Percentiles rank a stretch among this genome's conserved stretches.
Conservation (phyloP, 306 rosid species). For the Pyrus pyrifolia region DNA sequence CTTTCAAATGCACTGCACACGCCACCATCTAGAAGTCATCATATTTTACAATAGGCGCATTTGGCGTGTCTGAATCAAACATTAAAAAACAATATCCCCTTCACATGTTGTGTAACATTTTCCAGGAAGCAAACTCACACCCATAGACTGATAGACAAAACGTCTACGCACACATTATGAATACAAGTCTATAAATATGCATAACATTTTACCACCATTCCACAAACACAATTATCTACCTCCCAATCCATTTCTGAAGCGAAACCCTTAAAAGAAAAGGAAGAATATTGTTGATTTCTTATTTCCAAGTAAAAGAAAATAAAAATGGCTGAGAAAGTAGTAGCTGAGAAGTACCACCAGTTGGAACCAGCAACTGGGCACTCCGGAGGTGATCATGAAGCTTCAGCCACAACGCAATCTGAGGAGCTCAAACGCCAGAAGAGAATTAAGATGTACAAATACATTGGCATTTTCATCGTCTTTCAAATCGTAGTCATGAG, state of each 20-base stretch:
- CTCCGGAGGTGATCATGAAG: not conserved
- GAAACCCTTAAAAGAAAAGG: not conserved
- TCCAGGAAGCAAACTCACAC: not conserved
- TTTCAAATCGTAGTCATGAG: not conserved
- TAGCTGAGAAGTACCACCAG: not conserved
- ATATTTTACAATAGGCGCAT: not conserved
- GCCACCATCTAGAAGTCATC: slow-evolving; percentile 4
- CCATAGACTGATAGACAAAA: not conserved
- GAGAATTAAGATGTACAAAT: slow-evolving; percentile 8
- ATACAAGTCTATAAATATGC: not conserved
- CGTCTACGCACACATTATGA: not conserved
- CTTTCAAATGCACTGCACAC: not conserved
- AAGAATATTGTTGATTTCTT: not conserved
- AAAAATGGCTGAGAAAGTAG: not conserved
- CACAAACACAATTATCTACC: not conserved
- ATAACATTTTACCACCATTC: not conserved
- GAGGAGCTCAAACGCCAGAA: not conserved
- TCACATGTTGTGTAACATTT: not conserved
- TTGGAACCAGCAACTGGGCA: not conserved
- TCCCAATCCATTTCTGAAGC: not conserved
- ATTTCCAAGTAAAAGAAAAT: not conserved
- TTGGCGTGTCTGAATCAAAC: not conserved
- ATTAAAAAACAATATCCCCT: not conserved
- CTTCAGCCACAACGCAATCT: not conserved
- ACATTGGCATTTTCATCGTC: not conserved